phyloP scores from a whole-genome alignment of 345 rosid genomes.

The Corchorus capsularis region DNA sequence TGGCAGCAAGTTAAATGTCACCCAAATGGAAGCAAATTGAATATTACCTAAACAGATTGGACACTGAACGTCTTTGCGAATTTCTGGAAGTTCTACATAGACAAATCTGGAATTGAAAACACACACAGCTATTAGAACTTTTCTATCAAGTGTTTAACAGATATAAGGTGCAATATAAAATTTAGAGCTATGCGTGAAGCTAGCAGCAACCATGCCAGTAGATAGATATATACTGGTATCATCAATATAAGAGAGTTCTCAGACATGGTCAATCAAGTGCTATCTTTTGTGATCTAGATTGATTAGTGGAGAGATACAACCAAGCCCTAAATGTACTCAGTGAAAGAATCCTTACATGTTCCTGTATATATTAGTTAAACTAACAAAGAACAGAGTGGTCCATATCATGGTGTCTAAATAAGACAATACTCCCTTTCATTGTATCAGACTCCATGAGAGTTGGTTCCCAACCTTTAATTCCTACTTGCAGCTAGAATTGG shows the following conservation, averaged over 20 bases:
- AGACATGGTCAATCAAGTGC: background rate
- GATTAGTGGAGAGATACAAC: background rate
- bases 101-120: slow-evolving; percentile 63
- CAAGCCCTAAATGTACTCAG: slow-evolving; percentile 10
- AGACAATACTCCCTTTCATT: background rate
- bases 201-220: slow-evolving; percentile 1
- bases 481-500: background rate
- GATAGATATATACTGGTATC: background rate
- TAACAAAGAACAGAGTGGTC: background rate
- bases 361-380: background rate
- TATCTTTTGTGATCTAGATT: background rate
- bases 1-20: background rate
- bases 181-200: background rate
- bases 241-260: background rate
- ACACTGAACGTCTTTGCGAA: slow-evolving; percentile 85
- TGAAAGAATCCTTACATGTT: background rate
- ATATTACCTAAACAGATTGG: slow-evolving; percentile 87
- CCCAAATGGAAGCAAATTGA: background rate
- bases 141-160: background rate
- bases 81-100: slow-evolving; percentile 59
- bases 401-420: background rate
- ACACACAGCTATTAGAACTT: slow-evolving; percentile 13
- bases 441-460: background rate
- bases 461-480: background rate
- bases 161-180: slow-evolving; percentile 5